Conservation (phyloP, 75 land plant species). For the Isoetes taiwanensis region DNA sequence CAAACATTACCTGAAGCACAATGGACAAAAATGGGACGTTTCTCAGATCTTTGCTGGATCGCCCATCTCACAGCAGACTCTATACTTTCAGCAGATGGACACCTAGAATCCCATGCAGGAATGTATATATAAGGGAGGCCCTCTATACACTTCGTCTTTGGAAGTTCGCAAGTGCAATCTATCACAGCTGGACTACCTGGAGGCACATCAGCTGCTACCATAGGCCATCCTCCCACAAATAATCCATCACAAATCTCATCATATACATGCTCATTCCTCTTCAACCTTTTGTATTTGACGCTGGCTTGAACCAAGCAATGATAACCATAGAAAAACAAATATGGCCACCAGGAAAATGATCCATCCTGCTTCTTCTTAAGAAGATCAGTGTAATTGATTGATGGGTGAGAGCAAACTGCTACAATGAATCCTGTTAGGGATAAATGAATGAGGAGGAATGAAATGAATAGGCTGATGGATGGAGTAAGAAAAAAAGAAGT, state of each 20-base stretch:
- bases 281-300: conserved; percentile 32
- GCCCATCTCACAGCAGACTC: conserved; percentile 79
- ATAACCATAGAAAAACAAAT: conserved; percentile 41
- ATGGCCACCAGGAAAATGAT: conserved; percentile 63
- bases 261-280: conserved; percentile 38
- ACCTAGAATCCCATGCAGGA: conserved; percentile 79
- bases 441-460: conserved; percentile 39
- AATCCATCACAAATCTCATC: conserved; percentile 43
- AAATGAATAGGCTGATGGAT: too few relatives aligned
- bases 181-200: conserved; percentile 57
- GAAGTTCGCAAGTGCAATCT: conserved; percentile 87
- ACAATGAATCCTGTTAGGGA: conserved; percentile 42
- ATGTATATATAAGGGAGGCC: conserved; percentile 53
- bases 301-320: conserved; percentile 28
- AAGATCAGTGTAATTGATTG: conserved; percentile 41
- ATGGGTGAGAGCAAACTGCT: conserved; percentile 45
- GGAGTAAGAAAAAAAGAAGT: too few relatives aligned
- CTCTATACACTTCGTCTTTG: conserved; percentile 23
- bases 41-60: conserved; percentile 28
- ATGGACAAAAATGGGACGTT: conserved; percentile 47
- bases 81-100: conserved; percentile 44
- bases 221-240: conserved; percentile 92
- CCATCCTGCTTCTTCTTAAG: conserved; percentile 53
- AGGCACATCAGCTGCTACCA: conserved; percentile 28
- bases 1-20: conserved; percentile 81